Conservation (phyloP, 768 basidiomycete genomes). For the Floccularia luteovirens region DNA sequence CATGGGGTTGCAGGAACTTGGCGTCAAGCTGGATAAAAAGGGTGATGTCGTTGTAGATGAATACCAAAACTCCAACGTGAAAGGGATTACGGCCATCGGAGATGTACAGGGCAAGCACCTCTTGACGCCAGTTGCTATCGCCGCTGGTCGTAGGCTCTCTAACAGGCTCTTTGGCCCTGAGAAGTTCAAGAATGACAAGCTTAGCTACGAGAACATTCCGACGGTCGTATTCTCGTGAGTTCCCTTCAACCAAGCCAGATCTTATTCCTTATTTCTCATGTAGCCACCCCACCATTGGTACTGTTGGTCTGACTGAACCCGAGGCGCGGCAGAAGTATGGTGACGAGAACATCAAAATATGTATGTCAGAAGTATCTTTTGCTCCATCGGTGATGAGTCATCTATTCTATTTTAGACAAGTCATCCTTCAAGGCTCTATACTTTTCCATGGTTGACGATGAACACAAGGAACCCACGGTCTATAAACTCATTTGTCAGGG, state of each 20-base stretch:
- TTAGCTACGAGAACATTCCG: conserved; percentile 85
- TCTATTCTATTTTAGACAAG: conserved; percentile 44
- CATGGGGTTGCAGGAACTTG: conserved; percentile 71
- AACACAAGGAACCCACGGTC: conserved; percentile 91
- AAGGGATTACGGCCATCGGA: conserved; percentile 75
- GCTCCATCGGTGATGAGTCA: not conserved
- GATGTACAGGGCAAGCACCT: conserved; percentile 91
- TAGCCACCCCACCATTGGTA: conserved; percentile 93
- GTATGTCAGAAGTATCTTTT: conserved; percentile 37
- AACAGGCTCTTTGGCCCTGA: conserved; percentile 89
- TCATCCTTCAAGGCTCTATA: conserved; percentile 79
- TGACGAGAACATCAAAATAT: conserved; percentile 81
- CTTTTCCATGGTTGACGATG: conserved; percentile 84
- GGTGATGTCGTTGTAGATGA: conserved; percentile 90
- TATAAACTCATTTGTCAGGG: conserved; percentile 89
- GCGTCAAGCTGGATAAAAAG: conserved; percentile 66
- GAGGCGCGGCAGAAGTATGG: conserved; percentile 87
- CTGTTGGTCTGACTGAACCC: conserved; percentile 91
- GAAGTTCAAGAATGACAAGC: conserved; percentile 81
- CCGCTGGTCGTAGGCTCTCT: conserved; percentile 82
- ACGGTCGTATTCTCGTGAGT: conserved; percentile 95
- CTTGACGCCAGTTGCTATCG: conserved; percentile 95
- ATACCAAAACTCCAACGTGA: conserved; percentile 75
- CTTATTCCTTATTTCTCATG: conserved; percentile 1
- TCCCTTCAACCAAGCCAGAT: not conserved